phyloP scores from a whole-genome alignment of 2,329 filamentous ascomycete species.

The Ambrosiella cleistominuta region DNA sequence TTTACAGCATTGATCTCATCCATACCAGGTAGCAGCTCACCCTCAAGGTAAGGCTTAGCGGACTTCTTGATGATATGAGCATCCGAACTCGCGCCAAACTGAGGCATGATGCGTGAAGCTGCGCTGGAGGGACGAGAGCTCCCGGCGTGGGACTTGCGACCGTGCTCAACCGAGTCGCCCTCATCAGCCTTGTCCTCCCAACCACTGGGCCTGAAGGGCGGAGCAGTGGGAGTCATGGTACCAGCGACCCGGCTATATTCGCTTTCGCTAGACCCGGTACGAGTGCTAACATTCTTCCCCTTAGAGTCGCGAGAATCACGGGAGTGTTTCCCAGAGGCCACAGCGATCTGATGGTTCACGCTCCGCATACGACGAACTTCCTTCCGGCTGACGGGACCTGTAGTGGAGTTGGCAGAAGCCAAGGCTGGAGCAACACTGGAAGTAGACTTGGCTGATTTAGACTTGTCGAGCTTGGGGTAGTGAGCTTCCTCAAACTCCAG shows the following conservation, averaged over 20 bases:
- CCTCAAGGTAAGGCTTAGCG: constrained; percentile 35
- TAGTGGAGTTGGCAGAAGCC: not conserved
- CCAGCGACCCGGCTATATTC: not conserved
- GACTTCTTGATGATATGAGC: constrained; percentile 9
- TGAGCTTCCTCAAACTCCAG: constrained; percentile 27
- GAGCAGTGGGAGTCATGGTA: constrained; percentile 8
- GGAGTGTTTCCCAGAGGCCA: not conserved
- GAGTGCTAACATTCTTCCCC: constrained; percentile 5
- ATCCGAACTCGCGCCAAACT: constrained; percentile 1
- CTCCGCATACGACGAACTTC: constrained; percentile 10
- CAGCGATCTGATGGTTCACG: constrained; percentile 5
- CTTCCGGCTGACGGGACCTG: constrained; percentile 7
- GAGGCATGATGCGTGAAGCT: not conserved
- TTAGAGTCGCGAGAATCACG: not conserved
- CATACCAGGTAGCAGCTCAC: constrained; percentile 29
- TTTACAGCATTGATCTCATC: constrained; percentile 25
- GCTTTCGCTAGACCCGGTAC: constrained; percentile 6
- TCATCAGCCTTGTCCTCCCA: constrained; percentile 1
- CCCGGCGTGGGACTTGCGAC: not conserved
- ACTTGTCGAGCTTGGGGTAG: constrained; percentile 22
- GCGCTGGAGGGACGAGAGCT: not conserved
- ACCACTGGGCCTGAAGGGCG: constrained; percentile 9
- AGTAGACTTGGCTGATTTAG: constrained; percentile 8
- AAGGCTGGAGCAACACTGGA: not conserved
- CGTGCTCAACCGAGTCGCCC: not conserved